A percentile compares a stretch with the other conserved stretches of the same genome.
Evolutionary conservation across 208 protist species (phyloP).

Genomic region (Wallacemonas sp.): DNA sequence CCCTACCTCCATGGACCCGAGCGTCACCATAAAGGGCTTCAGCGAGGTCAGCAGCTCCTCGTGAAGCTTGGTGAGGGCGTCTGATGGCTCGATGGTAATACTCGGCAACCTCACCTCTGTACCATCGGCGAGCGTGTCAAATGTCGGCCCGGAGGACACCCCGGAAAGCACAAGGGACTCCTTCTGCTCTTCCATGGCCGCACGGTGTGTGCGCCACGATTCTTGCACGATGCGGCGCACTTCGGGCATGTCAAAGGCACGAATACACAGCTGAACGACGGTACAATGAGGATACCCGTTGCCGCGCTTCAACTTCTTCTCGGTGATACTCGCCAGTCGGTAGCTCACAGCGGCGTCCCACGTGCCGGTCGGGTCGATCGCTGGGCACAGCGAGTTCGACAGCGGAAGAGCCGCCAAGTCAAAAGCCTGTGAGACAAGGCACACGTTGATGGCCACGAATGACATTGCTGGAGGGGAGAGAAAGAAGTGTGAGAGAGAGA

Average conservation of each 20-base stretch:
- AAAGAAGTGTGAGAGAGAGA: neutral
- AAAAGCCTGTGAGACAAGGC: constrained; percentile 61
- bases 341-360: constrained; percentile 48
- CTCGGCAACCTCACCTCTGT: constrained; percentile 48
- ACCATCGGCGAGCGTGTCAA: constrained; percentile 30
- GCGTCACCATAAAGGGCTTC: constrained; percentile 43
- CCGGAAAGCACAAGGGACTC: constrained; percentile 32
- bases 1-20: constrained; percentile 44
- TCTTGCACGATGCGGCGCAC: constrained; percentile 40
- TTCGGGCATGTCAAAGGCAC: constrained; percentile 39
- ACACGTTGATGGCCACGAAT: constrained; percentile 69
- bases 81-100: constrained; percentile 43
- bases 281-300: constrained; percentile 77
- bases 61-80: constrained; percentile 47
- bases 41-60: constrained; percentile 42
- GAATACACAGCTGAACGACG: constrained; percentile 60
- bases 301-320: constrained; percentile 48
- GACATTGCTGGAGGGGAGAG: constrained; percentile 22
- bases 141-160: constrained; percentile 45
- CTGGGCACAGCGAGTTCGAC: constrained; percentile 56
- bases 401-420: constrained; percentile 65
- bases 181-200: constrained; percentile 22
- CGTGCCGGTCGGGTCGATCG: constrained; percentile 21
- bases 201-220: constrained; percentile 37
- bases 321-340: constrained; percentile 38